Evolutionary conservation across 805 yeast species (phyloP).

Genomic region (Grigorovia yakushimaensis): DNA sequence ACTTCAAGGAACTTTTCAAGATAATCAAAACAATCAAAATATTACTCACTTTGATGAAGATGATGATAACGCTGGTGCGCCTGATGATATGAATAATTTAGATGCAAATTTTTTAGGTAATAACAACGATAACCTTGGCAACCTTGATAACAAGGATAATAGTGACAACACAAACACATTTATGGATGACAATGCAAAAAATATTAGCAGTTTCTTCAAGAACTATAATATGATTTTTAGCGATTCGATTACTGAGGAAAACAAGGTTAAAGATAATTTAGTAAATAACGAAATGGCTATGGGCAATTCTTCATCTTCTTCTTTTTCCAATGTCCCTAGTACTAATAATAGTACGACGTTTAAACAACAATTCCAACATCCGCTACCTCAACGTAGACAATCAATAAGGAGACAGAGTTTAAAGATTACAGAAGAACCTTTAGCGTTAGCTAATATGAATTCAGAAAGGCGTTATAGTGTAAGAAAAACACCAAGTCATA

Average conservation of each 20-base stretch:
- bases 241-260: not conserved
- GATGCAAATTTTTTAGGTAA: not conserved
- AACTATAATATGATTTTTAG: not conserved
- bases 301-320: too few relatives aligned
- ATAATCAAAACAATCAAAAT: conserved; percentile 15
- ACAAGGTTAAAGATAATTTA: not conserved
- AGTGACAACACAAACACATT: not conserved
- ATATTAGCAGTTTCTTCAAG: not conserved
- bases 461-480: conserved; percentile 14
- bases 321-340: not conserved
- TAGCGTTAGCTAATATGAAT: not conserved
- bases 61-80: conserved; percentile 12
- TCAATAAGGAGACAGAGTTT: not conserved
- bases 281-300: too few relatives aligned
- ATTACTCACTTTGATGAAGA: conserved; percentile 18
- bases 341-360: not conserved
- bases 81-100: not conserved
- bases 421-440: not conserved
- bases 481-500: conserved; percentile 11
- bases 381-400: not conserved
- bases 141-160: not conserved
- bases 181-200: not conserved
- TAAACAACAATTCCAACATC: not conserved
- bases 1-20: too few relatives aligned
- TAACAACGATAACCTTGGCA: too few relatives aligned